Evolutionary conservation across 768 basidiomycete genomes (phyloP).

Genomic region (Boletales sp.): DNA sequence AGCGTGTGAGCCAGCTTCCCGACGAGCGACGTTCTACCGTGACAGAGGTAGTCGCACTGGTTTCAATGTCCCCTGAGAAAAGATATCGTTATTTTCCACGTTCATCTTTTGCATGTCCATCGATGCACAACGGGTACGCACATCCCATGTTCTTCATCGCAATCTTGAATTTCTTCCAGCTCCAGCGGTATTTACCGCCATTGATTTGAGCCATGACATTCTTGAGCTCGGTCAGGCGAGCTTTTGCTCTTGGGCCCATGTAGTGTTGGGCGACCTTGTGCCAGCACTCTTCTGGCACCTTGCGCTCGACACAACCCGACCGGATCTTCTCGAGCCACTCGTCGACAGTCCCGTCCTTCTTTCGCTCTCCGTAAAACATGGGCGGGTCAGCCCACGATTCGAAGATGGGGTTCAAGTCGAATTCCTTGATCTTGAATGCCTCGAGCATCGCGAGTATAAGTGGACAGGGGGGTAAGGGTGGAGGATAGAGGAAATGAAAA

Average conservation of each 20-base stretch:
- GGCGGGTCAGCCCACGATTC: conserved; percentile 66
- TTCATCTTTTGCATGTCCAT: neutral
- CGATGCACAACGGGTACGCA: conserved; percentile 36
- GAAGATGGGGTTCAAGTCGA: conserved; percentile 66
- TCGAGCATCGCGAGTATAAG: conserved; percentile 46
- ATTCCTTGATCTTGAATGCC: conserved; percentile 78
- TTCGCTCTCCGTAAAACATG: conserved; percentile 61
- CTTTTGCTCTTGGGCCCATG: conserved; percentile 67
- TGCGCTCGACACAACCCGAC: conserved; percentile 64
- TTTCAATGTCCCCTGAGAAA: conserved; percentile 63
- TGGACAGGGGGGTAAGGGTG: neutral
- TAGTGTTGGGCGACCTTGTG: conserved; percentile 77
- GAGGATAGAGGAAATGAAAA: neutral
- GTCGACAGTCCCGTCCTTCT: conserved; percentile 66
- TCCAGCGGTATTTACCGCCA: conserved; percentile 77
- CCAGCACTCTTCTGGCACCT: conserved; percentile 79
- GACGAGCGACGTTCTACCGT: conserved; percentile 50
- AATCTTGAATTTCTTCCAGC: conserved; percentile 77
- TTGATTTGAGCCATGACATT: conserved; percentile 70
- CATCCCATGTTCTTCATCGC: conserved; percentile 82
- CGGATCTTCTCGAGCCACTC: conserved; percentile 73
- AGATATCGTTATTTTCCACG: neutral
- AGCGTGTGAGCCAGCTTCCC: conserved; percentile 49
- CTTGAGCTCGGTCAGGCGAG: conserved; percentile 65
- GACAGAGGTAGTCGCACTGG: conserved; percentile 54